Conservation (phyloP, 2,329 filamentous ascomycete species). For the Ustulina deusta region DNA sequence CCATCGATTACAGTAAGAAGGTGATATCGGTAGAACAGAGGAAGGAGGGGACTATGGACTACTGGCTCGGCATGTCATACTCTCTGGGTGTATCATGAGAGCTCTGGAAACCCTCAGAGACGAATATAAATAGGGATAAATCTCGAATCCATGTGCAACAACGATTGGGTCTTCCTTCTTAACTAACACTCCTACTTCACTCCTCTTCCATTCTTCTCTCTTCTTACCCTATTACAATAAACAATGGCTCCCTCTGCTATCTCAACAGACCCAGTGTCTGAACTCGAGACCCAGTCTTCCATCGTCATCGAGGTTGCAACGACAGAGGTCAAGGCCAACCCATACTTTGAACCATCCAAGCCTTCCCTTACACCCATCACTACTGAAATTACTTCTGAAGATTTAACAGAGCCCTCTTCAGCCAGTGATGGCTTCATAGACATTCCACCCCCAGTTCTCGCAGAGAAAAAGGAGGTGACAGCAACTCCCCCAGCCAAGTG, state of each 20-base stretch:
- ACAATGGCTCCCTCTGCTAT: slow-evolving; percentile 40
- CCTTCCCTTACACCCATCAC: slow-evolving; percentile 29
- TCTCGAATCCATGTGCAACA: neutral
- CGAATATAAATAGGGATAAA: slow-evolving; percentile 35
- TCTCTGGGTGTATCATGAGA: neutral
- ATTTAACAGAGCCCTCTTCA: slow-evolving; percentile 32
- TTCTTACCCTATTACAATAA: neutral
- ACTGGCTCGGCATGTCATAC: slow-evolving; percentile 20
- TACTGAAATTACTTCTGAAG: slow-evolving; percentile 30
- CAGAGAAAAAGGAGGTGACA: slow-evolving; percentile 9
- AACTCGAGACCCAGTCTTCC: slow-evolving; percentile 39
- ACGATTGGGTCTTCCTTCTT: neutral
- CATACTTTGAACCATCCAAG: slow-evolving; percentile 40
- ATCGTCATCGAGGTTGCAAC: slow-evolving; percentile 38
- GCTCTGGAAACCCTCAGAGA: neutral
- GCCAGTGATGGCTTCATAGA: slow-evolving; percentile 35
- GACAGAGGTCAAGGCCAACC: slow-evolving; percentile 35
- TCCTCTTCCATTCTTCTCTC: neutral
- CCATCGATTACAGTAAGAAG: slow-evolving; percentile 31
- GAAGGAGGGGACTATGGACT: slow-evolving; percentile 20
- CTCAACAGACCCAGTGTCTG: slow-evolving; percentile 35
- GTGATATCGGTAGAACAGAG: slow-evolving; percentile 22
- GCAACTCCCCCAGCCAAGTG: slow-evolving; percentile 19
- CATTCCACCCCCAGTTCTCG: slow-evolving; percentile 15
- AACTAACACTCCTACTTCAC: slow-evolving; percentile 6